These are phyloP conservation scores for Streptanthus diversifolius DNA, from an alignment of 345 rosid species.

Conservation along the genomic window DNA sequence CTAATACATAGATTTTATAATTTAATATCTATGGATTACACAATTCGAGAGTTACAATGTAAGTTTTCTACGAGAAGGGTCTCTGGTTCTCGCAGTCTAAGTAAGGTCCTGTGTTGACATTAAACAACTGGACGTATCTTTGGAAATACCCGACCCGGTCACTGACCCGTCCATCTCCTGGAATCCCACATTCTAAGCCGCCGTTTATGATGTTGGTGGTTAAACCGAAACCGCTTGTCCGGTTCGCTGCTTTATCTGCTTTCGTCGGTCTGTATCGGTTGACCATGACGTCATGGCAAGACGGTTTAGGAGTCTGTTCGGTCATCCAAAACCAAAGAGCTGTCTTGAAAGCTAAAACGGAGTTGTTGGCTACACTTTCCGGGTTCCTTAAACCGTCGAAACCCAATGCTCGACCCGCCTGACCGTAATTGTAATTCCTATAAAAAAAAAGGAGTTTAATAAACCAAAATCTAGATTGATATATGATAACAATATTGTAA, in stretches of 20 bases:
- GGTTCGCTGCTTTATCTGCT: slow-evolving; percentile 40
- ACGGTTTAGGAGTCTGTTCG: slow-evolving; percentile 50
- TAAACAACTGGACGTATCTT: slow-evolving; percentile 52
- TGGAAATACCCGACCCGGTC: slow-evolving; percentile 61
- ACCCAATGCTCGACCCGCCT: slow-evolving; percentile 42
- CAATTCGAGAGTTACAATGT: background rate
- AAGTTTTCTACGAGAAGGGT: slow-evolving; percentile 28
- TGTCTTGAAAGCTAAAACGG: slow-evolving; percentile 54
- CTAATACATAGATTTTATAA: background rate
- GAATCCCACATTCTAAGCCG: slow-evolving; percentile 56
- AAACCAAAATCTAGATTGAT: background rate
- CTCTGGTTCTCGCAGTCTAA: slow-evolving; percentile 58
- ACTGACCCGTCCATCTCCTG: slow-evolving; percentile 37
- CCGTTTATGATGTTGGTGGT: slow-evolving; percentile 66
- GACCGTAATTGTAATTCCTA: slow-evolving; percentile 60
- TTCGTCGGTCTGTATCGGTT: slow-evolving; percentile 43
- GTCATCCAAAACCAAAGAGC: slow-evolving; percentile 83
- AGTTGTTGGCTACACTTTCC: slow-evolving; percentile 48
- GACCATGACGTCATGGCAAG: slow-evolving; percentile 57
- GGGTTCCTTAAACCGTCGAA: slow-evolving; percentile 47
- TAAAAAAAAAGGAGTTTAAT: background rate
- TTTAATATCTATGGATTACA: background rate
- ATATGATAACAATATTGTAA: background rate
- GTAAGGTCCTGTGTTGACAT: slow-evolving; percentile 46
- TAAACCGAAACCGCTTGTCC: slow-evolving; percentile 49